Evolutionary conservation across 2,329 filamentous ascomycete genomes (phyloP), one percentile per base, ranked within the genome.

Genomic region (Pseudogymnoascus sp.): DNA sequence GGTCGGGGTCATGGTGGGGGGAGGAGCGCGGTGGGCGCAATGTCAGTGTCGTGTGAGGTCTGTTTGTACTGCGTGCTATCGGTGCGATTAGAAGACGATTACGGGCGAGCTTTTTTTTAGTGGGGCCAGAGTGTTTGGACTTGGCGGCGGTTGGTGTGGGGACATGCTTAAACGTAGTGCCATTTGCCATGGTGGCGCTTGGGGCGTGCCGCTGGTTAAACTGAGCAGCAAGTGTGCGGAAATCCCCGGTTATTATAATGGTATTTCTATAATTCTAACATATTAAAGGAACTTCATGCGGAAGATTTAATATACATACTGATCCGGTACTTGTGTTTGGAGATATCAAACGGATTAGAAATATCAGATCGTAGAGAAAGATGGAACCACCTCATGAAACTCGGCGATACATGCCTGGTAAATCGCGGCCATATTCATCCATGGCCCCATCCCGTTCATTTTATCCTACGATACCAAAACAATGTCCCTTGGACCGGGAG

Each of bases 371-470:
- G 8, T 16, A 14, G 18, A 18, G 18, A 18, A 18, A 18, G 18
- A 18, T 18, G 18, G 18, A 18, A 18, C 18, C 18, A 18, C 18
- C 18, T 18, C 18, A 18, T 18, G 18, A 18, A 18, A 18, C 18
- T 18, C 18, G 18, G 18, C 18, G 18, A 18, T 18, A 18, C 18
- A 18, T 18, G 18, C 18, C 18, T 18, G 18, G 18, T 16, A 30
- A 50, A 30, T 14, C 8, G 22, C 22, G 16, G 22, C 22, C 22
- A 25, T 25, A 50, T 50, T 50, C 43, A 50, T 50, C 43, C 25
- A 50, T 50, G 25, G 43, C 43, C 43, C 43, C 43, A 50, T 50
- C 14, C 43, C 14, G 43, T 50, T 50, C 30, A 50, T 30, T 50
- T 4, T 9, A 50, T 6, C 43, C 25, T 4, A 12, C 1, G 9